These are phyloP conservation scores for Mortierella sp. DNA, from an alignment of 371 early-diverging fungal genomes.

Conservation along the genomic window DNA sequence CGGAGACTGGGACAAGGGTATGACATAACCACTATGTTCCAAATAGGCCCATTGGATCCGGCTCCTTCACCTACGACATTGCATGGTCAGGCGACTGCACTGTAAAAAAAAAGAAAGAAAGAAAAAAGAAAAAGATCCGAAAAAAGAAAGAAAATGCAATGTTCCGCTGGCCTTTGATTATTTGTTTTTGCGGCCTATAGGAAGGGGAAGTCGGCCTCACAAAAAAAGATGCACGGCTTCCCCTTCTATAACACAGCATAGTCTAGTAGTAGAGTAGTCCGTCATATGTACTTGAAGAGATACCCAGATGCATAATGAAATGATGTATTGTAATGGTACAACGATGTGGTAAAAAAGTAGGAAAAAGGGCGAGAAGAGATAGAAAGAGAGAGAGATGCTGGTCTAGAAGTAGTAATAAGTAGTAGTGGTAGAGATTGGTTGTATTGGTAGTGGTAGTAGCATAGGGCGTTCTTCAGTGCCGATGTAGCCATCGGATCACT, in stretches of 20 bases:
- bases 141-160: neutral
- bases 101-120: neutral
- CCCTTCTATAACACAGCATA: too few species aligned
- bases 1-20: constrained; percentile 27
- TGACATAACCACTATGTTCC: constrained; percentile 47
- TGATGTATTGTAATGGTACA: constrained; percentile 6
- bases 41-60: constrained; percentile 13
- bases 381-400: neutral
- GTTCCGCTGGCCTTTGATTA: neutral
- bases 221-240: too few species aligned
- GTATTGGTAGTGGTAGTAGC: too few species aligned
- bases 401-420: neutral
- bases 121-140: neutral
- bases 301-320: neutral
- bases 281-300: too few species aligned
- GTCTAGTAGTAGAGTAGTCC: too few species aligned
- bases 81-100: too few species aligned
- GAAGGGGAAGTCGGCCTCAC: too few species aligned
- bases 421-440: neutral
- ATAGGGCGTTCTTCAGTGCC: too few species aligned
- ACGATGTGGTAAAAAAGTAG: too few species aligned
- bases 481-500: constrained; percentile 43
- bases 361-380: neutral
- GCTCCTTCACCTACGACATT: neutral
- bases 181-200: neutral